Evolutionary conservation across 2,329 filamentous ascomycete genomes (phyloP).

Genomic region (Stemphylium beticola): DNA sequence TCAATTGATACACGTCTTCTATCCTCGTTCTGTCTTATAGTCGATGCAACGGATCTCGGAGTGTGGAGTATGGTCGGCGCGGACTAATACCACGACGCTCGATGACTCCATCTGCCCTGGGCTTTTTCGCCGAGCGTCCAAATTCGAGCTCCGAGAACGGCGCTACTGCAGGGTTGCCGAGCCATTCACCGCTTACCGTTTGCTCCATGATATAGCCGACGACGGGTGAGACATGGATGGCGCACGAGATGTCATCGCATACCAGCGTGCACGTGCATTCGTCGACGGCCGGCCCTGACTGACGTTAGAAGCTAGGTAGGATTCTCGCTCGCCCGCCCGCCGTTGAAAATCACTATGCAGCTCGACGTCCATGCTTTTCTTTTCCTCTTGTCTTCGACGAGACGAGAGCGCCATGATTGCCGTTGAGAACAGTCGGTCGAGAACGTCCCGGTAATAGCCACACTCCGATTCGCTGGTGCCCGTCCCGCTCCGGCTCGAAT

Average conservation of each 20-base stretch:
- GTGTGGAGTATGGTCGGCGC: constrained; percentile 12
- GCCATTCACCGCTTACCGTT: not conserved
- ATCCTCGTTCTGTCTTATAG: constrained; percentile 6
- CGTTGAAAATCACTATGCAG: constrained; percentile 9
- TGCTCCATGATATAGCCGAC: not conserved
- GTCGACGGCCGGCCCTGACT: constrained; percentile 6
- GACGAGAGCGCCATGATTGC: constrained; percentile 26
- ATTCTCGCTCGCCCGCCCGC: constrained; percentile 4
- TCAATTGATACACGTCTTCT: constrained; percentile 20
- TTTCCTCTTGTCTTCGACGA: not conserved
- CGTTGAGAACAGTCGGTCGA: constrained; percentile 3
- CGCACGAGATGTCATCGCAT: not conserved
- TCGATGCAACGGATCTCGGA: constrained; percentile 21
- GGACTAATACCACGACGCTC: constrained; percentile 9
- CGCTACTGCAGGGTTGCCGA: constrained; percentile 30
- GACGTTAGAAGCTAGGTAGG: constrained; percentile 18
- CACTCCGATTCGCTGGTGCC: constrained; percentile 5
- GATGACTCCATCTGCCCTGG: constrained; percentile 33
- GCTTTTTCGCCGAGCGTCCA: constrained; percentile 26
- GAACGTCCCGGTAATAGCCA: constrained; percentile 13
- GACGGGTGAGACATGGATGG: constrained; percentile 6
- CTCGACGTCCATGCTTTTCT: constrained; percentile 9
- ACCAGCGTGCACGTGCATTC: constrained; percentile 29
- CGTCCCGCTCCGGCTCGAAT: not conserved
- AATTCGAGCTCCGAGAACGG: constrained; percentile 26